phyloP scores from a whole-genome alignment of 495 filamentous ascomycete species.

The Niebla homalea region DNA sequence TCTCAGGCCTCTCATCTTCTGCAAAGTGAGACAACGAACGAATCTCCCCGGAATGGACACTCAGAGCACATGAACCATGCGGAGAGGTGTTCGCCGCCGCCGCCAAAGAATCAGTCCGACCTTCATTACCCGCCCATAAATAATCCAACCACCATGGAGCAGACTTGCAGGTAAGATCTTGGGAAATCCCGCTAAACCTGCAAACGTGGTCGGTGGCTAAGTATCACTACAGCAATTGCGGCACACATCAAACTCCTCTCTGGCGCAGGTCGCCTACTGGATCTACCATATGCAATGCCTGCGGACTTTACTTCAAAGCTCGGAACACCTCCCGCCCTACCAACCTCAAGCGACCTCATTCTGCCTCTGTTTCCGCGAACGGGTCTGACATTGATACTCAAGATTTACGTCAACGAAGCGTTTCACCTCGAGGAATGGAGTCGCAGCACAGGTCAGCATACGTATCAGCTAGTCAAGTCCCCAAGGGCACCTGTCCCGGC shows the following conservation, averaged over 20 bases:
- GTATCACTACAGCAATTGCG: constrained; percentile 61
- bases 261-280: constrained; percentile 91
- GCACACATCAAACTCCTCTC: constrained; percentile 81
- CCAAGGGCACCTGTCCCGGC: constrained; percentile 81
- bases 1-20: too few relatives aligned
- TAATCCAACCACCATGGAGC: constrained; percentile 25
- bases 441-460: constrained; percentile 53
- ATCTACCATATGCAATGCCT: constrained; percentile 94
- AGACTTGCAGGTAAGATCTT: constrained; percentile 40
- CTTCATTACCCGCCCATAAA: constrained; percentile 16
- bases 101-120: constrained; percentile 12
- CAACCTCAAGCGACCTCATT: constrained; percentile 49
- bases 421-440: constrained; percentile 22
- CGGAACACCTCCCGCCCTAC: constrained; percentile 81
- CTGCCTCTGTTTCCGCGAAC: constrained; percentile 11
- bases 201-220: not conserved
- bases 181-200: not conserved
- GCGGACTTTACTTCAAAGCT: constrained; percentile 87
- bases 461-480: constrained; percentile 56
- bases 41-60: not conserved
- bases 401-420: constrained; percentile 23
- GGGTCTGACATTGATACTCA: constrained; percentile 15
- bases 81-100: not conserved
- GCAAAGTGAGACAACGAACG: too few relatives aligned
- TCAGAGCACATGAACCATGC: not conserved